Evolutionary conservation across 1,284 basidiomycete genomes (phyloP).

Genomic region (Sphaerobolus stellatus): DNA sequence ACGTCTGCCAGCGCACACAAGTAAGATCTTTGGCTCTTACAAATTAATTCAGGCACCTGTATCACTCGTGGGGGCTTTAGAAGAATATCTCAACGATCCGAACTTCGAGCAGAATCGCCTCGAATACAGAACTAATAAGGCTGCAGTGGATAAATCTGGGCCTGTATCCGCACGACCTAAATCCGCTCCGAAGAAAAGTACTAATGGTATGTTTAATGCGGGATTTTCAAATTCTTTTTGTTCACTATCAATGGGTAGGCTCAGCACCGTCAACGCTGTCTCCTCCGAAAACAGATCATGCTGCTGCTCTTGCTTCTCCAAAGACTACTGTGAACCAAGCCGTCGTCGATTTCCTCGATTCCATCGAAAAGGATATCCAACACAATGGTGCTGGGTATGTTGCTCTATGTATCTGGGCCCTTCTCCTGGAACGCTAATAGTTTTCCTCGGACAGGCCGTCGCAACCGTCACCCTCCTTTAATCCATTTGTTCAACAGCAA

Average conservation of each 20-base stretch:
- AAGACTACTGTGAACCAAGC: slow-evolving; percentile 37
- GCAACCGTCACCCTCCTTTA: slow-evolving; percentile 45
- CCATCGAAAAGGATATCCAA: slow-evolving; percentile 83
- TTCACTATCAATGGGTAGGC: slow-evolving; percentile 21
- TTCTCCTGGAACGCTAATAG: slow-evolving; percentile 15
- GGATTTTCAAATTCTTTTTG: slow-evolving; percentile 19
- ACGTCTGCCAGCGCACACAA: slow-evolving; percentile 29
- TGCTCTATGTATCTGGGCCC: slow-evolving; percentile 5
- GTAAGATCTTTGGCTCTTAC: not conserved
- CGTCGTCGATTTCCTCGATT: slow-evolving; percentile 86
- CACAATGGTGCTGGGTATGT: slow-evolving; percentile 32
- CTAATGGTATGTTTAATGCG: slow-evolving; percentile 18
- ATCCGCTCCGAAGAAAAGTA: slow-evolving; percentile 26
- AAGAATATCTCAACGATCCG: slow-evolving; percentile 95
- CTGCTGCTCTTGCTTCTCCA: slow-evolving; percentile 1
- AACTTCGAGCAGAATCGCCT: slow-evolving; percentile 94
- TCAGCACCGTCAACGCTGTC: slow-evolving; percentile 23
- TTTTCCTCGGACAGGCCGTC: slow-evolving; percentile 46
- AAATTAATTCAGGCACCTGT: slow-evolving; percentile 75
- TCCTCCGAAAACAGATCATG: slow-evolving; percentile 5
- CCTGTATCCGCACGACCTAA: slow-evolving; percentile 30
- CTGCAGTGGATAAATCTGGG: slow-evolving; percentile 60
- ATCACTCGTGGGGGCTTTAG: slow-evolving; percentile 86
- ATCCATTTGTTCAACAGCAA: slow-evolving; percentile 74
- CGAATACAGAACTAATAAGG: slow-evolving; percentile 88